Base-by-base conservation (phyloP, 106 monocot species). In the Acorus gramineus region DNA sequence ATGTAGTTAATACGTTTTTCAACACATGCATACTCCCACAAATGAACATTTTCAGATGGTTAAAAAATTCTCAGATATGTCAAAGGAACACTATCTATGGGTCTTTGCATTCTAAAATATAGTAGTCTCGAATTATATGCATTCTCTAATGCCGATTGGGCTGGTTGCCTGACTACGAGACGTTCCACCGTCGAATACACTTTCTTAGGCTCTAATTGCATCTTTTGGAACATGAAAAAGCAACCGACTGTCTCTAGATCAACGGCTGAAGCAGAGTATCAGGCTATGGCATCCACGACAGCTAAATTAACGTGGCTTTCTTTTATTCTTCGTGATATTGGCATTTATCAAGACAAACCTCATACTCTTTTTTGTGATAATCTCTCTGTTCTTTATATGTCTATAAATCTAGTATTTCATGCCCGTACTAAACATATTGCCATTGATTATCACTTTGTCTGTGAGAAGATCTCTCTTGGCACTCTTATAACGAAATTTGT, bases 81-180 rank as follows among this genome's bases (percentile, higher is more conserved):
- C 0, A 56, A 66, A 46, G 53, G 55, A 3, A 66, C 66, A n/a
- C 3, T 55, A 4, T 5, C 4, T 2, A 42, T 52, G 52, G 52
- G 11, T 52, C 56, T 52, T 52, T 7, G 7, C 52, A 52, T 7
- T 5, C 5, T 9, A 7, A 52, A 52, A 52, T 52, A 7, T 5
- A 9, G 9, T 7, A 7, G 9, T 52, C 5, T 52, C 52, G 1
- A 28, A 28, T 28, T 28, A 28, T 9, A 52, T 2, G 52, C 7
- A 44, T 58, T 28, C 7, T 55, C 49, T 10, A 42, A 68, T 50
- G 58, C 68, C 4, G 14, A 68, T 44, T 68, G 57, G 56, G 58
- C 48, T 14, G 42, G 9, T 11, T 4, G 47, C 42, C 56, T 0
- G 3, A 0, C 12, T 14, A 50, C 48, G 48, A 4, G 48, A 3